Evolutionary conservation across 306 rosid genomes (phyloP), one percentile per base, ranked within the genome.

Genomic region (Argentina anserina): DNA sequence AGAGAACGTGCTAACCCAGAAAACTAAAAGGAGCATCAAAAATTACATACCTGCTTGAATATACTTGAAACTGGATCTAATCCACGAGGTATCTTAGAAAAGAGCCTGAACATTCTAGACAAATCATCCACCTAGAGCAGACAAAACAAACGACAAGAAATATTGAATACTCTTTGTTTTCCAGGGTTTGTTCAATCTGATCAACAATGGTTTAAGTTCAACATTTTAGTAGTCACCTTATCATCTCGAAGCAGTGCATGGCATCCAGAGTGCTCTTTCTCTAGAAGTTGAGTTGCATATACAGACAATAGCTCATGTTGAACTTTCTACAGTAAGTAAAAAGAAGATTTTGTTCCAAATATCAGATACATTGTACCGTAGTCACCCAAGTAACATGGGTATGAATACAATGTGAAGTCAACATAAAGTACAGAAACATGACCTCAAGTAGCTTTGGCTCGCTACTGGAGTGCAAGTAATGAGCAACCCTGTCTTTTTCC

Each of bases 41-140:
- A 26, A 34, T 46, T 58, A 74, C 70, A 74, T 76, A 93, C 98
- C 97, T 87, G 93, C 87, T 90, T 93, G 79, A 93, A 93, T 70
- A 87, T 90, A 68, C 76, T 81, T 26, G 98, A 89, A 78, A 93
- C 96, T 47, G 97, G 98, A 82, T 90, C 98, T 70, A 93, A 79
- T 25, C 98, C 98, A 14, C 79, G 77, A 75, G 92, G 92, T 84
- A 93, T 89, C 88, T 93, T 93, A 76, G 97, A 90, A 75, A 90
- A 93, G 71, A 93, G 97, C 87, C 98, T 87, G 86, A 93, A 93
- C 98, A 93, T 93, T 79, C 96, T 86, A 76, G 98, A 89, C 80
- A 93, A 80, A 86, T 93, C 98, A 36, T 84, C 94, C 71, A 86
- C 91, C 98, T 93, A 71, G 26, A 76, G 62, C 25, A 75, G 66